Conservation (phyloP, 2,329 filamentous ascomycete genomes). For the Rutstroemia sp. region DNA sequence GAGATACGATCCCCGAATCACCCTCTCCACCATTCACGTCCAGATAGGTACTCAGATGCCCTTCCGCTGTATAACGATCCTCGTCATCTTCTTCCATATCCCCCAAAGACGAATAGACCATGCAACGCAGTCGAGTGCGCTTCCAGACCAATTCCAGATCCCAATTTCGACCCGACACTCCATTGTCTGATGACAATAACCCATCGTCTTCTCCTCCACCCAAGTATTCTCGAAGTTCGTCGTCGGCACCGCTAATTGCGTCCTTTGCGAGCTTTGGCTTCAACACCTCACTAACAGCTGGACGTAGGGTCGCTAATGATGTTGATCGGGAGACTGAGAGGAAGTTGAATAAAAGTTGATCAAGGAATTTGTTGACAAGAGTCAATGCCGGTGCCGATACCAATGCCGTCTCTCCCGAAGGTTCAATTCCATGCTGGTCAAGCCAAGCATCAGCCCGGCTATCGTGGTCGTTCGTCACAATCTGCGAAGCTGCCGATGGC, state of each 20-base stretch:
- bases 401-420: slow-evolving; percentile 58
- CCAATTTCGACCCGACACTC: slow-evolving; percentile 55
- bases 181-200: slow-evolving; percentile 46
- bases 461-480: slow-evolving; percentile 83
- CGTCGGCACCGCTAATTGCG: slow-evolving; percentile 74
- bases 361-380: slow-evolving; percentile 85
- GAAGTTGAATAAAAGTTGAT: slow-evolving; percentile 87
- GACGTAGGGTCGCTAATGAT: slow-evolving; percentile 64
- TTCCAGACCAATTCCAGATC: slow-evolving; percentile 94
- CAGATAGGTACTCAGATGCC: slow-evolving; percentile 55
- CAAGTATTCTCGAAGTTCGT: slow-evolving; percentile 81
- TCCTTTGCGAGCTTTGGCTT: slow-evolving; percentile 84
- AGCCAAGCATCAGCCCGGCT: slow-evolving; percentile 63
- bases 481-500: slow-evolving; percentile 78
- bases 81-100: slow-evolving; percentile 98
- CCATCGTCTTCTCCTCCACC: slow-evolving; percentile 74
- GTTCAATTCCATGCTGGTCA: slow-evolving; percentile 59
- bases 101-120: slow-evolving; percentile 95
- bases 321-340: slow-evolving; percentile 76
- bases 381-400: slow-evolving; percentile 67
- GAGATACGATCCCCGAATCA: slow-evolving; percentile 64
- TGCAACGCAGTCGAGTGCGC: slow-evolving; percentile 82
- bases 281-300: slow-evolving; percentile 77
- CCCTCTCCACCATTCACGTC: slow-evolving; percentile 41
- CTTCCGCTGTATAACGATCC: slow-evolving; percentile 77